phyloP scores from a whole-genome alignment of 2,329 filamentous ascomycete genomes.

The Colletotrichum godetiae region DNA sequence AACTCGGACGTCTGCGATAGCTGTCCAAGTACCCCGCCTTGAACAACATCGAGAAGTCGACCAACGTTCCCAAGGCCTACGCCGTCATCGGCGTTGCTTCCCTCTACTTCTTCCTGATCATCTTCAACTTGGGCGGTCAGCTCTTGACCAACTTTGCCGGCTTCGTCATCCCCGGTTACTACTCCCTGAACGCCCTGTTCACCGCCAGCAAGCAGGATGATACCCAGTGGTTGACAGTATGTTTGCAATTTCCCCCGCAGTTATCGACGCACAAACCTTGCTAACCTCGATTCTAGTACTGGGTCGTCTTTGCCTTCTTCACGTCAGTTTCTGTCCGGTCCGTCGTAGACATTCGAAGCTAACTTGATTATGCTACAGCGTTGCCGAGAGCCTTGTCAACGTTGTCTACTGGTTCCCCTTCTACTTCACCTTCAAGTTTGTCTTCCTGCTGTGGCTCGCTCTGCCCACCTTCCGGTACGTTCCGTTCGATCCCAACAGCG shows the following conservation, averaged over 20 bases:
- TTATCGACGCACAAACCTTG: slow-evolving; percentile 16
- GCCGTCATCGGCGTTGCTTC: slow-evolving; percentile 79
- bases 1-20: slow-evolving; percentile 54
- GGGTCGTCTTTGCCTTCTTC: slow-evolving; percentile 87
- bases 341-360: slow-evolving; percentile 20
- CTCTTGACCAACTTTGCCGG: slow-evolving; percentile 89
- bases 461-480: slow-evolving; percentile 93
- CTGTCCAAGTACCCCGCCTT: slow-evolving; percentile 87
- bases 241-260: slow-evolving; percentile 43
- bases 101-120: slow-evolving; percentile 90
- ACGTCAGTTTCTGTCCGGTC: slow-evolving; percentile 60
- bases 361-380: slow-evolving; percentile 52
- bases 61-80: slow-evolving; percentile 86
- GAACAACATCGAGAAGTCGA: slow-evolving; percentile 88
- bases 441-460: slow-evolving; percentile 96
- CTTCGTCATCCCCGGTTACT: slow-evolving; percentile 86
- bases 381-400: slow-evolving; percentile 84
- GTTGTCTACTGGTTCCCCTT: slow-evolving; percentile 97
- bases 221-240: slow-evolving; percentile 82
- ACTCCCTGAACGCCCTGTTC: slow-evolving; percentile 84
- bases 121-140: slow-evolving; percentile 92
- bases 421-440: slow-evolving; percentile 99
- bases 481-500: background rate
- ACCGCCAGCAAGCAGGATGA: slow-evolving; percentile 78
- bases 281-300: slow-evolving; percentile 69